Evolutionary conservation across 768 basidiomycete species (phyloP).

Genomic region (Artomyces pyxidatus): DNA sequence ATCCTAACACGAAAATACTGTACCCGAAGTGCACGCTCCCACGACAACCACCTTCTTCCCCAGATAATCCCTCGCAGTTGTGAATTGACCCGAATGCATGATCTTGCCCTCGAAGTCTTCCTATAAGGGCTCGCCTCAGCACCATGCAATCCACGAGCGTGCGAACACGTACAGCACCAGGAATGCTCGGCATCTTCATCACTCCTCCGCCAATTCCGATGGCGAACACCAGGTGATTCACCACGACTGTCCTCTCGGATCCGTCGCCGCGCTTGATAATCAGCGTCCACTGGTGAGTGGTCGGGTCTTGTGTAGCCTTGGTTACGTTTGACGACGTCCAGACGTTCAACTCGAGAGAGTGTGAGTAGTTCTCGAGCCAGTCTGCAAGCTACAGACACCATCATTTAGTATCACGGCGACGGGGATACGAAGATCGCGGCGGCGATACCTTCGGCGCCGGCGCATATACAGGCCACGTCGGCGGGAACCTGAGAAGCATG

Average conservation of each 20-base stretch:
- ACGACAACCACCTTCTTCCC: constrained; percentile 34
- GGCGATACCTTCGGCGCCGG: constrained; percentile 24
- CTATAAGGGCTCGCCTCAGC: not conserved
- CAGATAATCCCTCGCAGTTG: constrained; percentile 21
- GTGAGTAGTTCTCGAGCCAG: constrained; percentile 60
- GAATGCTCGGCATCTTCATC: constrained; percentile 22
- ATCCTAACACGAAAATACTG: not conserved
- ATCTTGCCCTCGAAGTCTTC: constrained; percentile 26
- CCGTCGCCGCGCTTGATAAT: constrained; percentile 10
- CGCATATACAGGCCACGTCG: constrained; percentile 23
- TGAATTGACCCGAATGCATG: constrained; percentile 25
- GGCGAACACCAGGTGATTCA: constrained; percentile 25
- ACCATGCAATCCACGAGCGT: not conserved
- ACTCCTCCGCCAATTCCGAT: constrained; percentile 27
- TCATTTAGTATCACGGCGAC: not conserved
- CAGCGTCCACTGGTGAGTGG: constrained; percentile 14
- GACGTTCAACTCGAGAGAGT: constrained; percentile 51
- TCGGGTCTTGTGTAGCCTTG: constrained; percentile 11
- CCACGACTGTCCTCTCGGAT: constrained; percentile 4
- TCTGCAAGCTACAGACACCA: constrained; percentile 49
- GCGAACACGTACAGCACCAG: constrained; percentile 9
- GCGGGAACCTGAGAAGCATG: constrained; percentile 22
- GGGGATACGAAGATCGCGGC: no score
- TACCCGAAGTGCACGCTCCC: constrained; percentile 26
- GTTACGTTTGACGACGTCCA: constrained; percentile 38